phyloP scores from a whole-genome alignment of 2,329 filamentous ascomycete species.

The Arachnopeziza araneosa region DNA sequence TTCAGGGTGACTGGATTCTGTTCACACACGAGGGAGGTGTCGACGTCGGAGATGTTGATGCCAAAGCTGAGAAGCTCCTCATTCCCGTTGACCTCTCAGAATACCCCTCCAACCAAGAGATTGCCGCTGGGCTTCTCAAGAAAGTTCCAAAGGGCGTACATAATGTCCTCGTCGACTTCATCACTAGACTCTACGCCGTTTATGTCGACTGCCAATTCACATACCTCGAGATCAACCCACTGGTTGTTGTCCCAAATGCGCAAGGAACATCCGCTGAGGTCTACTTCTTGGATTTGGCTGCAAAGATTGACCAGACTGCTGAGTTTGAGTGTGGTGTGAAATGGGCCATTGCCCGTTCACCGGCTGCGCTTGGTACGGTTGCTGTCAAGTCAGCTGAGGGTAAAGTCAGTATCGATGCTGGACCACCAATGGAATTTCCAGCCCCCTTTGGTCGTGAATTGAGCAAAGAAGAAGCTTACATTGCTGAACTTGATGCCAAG shows the following conservation, averaged over 20 bases:
- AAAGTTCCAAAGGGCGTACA: constrained; percentile 94
- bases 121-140: constrained; percentile 77
- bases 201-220: constrained; percentile 99
- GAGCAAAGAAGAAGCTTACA: constrained; percentile 98
- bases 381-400: constrained; percentile 55
- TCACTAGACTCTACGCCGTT: constrained; percentile 94
- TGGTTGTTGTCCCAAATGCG: constrained; percentile 94
- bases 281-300: constrained; percentile 96
- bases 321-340: constrained; percentile 99
- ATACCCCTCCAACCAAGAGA: constrained; percentile 94
- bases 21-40: constrained; percentile 99
- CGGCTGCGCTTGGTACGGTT: constrained; percentile 80
- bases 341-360: constrained; percentile 94
- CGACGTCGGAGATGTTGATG: constrained; percentile 97
- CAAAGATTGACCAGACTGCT: constrained; percentile 97
- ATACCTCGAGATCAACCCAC: constrained; percentile 99
- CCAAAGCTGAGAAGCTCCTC: constrained; percentile 96
- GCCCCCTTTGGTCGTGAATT: constrained; percentile 98
- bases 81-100: constrained; percentile 92
- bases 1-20: constrained; percentile 96
- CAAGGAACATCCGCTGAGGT: constrained; percentile 89
- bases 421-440: constrained; percentile 97
- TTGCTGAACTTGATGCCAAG: constrained; percentile 97
- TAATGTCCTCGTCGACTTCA: constrained; percentile 99
- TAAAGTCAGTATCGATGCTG: constrained; percentile 91